Percentiles rank a stretch among this genome's conserved stretches.
Conservation (phyloP, 2,329 filamentous ascomycete species). For the Macrophomina phaseolina region DNA sequence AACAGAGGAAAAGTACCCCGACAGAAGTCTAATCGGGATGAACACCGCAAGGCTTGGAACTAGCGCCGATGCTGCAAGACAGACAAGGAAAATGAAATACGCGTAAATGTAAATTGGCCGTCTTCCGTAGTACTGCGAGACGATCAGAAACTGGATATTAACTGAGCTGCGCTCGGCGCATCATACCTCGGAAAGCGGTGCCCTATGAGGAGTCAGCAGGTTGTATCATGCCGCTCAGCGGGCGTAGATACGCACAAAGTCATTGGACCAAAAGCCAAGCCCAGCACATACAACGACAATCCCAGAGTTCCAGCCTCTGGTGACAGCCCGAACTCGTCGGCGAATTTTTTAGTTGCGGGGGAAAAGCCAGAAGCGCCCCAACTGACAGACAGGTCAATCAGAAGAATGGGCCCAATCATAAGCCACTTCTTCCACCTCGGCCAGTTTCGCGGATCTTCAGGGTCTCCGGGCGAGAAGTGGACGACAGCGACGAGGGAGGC, state of each 20-base stretch:
- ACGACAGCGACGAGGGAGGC: slow-evolving; percentile 33
- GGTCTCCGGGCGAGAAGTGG: slow-evolving; percentile 32
- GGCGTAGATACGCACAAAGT: slow-evolving; percentile 32
- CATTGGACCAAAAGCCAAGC: slow-evolving; percentile 50
- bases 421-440: slow-evolving; percentile 40
- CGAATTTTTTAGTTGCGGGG: slow-evolving; percentile 50
- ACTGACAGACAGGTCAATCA: slow-evolving; percentile 44
- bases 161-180: too few species aligned
- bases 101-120: slow-evolving; percentile 51
- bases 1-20: slow-evolving; percentile 52
- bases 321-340: slow-evolving; percentile 48
- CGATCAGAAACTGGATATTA: background rate
- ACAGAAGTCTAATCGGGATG: slow-evolving; percentile 50
- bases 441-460: slow-evolving; percentile 45
- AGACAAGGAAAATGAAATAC: slow-evolving; percentile 50
- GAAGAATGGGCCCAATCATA: slow-evolving; percentile 43
- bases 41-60: slow-evolving; percentile 50
- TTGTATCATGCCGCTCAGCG: slow-evolving; percentile 35
- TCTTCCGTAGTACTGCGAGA: slow-evolving; percentile 47
- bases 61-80: slow-evolving; percentile 52
- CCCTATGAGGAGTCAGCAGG: slow-evolving; percentile 27
- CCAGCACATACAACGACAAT: slow-evolving; percentile 54
- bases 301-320: slow-evolving; percentile 52
- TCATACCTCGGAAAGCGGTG: slow-evolving; percentile 41
- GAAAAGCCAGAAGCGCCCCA: slow-evolving; percentile 58